A percentile compares a stretch with the other conserved stretches of the same genome.
Evolutionary conservation across 495 filamentous ascomycete species (phyloP).

Genomic region (Gamarada debralockiae): DNA sequence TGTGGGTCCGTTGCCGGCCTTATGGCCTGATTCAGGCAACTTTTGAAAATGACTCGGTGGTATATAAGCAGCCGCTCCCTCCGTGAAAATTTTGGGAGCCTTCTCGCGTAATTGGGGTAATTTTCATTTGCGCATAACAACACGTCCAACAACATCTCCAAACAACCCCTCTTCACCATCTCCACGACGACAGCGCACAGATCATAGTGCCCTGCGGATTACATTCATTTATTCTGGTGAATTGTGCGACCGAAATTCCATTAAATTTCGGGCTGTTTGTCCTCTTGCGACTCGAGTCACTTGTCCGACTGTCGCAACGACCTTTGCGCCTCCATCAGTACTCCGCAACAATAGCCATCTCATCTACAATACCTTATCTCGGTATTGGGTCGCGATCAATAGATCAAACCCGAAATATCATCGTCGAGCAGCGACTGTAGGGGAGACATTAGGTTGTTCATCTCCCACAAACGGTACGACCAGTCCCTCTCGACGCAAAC

Average conservation of each 20-base stretch:
- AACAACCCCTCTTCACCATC: neutral
- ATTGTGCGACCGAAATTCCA: constrained; percentile 13
- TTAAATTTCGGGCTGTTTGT: constrained; percentile 3
- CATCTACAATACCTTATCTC: constrained; percentile 9
- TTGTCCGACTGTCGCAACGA: neutral
- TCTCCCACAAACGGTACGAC: constrained; percentile 83
- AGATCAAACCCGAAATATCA: constrained; percentile 5
- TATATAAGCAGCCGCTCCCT: constrained; percentile 14
- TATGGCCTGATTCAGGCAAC: too few species aligned
- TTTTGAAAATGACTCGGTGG: too few species aligned
- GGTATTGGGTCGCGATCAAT: constrained; percentile 13
- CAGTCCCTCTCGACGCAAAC: constrained; percentile 19
- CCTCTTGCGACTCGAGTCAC: neutral
- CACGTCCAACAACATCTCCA: constrained; percentile 4
- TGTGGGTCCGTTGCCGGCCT: too few species aligned
- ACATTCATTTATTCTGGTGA: constrained; percentile 25
- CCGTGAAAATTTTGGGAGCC: constrained; percentile 11
- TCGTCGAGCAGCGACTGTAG: constrained; percentile 45
- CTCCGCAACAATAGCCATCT: constrained; percentile 3
- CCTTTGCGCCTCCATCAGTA: neutral
- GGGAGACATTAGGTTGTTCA: constrained; percentile 99
- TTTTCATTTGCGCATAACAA: constrained; percentile 8
- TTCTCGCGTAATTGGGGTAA: constrained; percentile 20
- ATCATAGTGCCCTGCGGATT: constrained; percentile 17
- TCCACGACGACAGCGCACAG: constrained; percentile 12